Percentiles rank a stretch among this genome's conserved stretches.
These are phyloP conservation scores for Cymbidium sinense DNA, from an alignment of 106 monocot genomes.

Conservation along the genomic window DNA sequence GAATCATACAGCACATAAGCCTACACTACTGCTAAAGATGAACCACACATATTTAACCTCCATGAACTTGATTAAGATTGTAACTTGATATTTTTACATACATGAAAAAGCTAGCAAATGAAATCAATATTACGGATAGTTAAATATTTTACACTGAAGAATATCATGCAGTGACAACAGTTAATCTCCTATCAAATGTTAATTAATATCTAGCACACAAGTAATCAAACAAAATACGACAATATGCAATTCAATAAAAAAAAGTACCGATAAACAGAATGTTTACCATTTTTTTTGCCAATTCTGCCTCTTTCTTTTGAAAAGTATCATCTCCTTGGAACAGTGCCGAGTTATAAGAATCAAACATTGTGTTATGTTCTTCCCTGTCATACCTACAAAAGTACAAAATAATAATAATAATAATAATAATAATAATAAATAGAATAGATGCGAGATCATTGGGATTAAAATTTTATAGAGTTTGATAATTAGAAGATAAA, in stretches of 20 bases:
- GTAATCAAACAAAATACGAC: background rate
- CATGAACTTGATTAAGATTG: background rate
- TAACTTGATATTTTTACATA: background rate
- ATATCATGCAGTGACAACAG: background rate
- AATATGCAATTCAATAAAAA: background rate
- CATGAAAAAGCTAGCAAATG: background rate
- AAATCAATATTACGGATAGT: background rate
- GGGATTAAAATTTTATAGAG: background rate
- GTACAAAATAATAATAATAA: background rate
- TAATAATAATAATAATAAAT: background rate
- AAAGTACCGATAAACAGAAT: background rate
- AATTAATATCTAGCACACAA: background rate
- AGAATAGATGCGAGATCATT: background rate
- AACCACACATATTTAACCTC: background rate
- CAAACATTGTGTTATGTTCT: constrained; percentile 82
- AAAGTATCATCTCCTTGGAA: constrained; percentile 65
- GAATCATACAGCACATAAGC: background rate
- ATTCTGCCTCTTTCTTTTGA: constrained; percentile 79
- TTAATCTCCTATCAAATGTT: background rate
- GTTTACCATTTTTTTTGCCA: constrained; percentile 82
- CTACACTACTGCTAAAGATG: background rate
- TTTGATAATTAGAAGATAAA: background rate
- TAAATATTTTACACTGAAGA: background rate
- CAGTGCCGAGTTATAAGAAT: constrained; percentile 62
- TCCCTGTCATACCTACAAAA: constrained; percentile 88